Evolutionary conservation across 805 yeast genomes (phyloP).

Genomic region (Starmerella apicola): DNA sequence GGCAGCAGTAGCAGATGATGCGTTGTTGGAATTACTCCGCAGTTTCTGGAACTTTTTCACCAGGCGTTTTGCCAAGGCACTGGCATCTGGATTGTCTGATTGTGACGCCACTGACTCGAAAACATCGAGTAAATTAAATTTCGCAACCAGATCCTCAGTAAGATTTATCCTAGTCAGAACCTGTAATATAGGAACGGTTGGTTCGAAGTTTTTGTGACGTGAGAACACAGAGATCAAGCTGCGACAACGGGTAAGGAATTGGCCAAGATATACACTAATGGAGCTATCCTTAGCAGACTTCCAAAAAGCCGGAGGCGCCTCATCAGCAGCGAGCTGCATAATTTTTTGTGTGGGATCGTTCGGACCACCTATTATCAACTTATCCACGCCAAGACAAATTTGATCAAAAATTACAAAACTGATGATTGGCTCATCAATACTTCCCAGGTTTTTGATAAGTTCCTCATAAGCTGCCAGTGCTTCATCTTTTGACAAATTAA

Average conservation of each 20-base stretch:
- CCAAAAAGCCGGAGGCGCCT: constrained; percentile 9
- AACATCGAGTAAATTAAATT: constrained; percentile 4
- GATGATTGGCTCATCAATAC: constrained; percentile 1
- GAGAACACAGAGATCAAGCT: constrained; percentile 17
- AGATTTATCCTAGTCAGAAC: constrained; percentile 8
- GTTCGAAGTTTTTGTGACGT: constrained; percentile 6
- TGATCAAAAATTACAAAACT: constrained; percentile 7
- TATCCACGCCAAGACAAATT: constrained; percentile 9
- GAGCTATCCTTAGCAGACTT: background rate
- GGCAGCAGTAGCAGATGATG: background rate
- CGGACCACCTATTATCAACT: constrained; percentile 7
- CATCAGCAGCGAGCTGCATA: constrained; percentile 4
- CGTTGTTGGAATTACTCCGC: background rate
- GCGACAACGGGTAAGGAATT: constrained; percentile 15
- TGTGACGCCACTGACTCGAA: background rate
- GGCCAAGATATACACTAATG: background rate
- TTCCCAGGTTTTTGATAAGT: background rate
- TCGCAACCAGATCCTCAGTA: constrained; percentile 6
- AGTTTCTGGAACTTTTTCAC: constrained; percentile 1
- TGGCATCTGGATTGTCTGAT: background rate
- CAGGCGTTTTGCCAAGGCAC: background rate
- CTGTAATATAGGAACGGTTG: constrained; percentile 9
- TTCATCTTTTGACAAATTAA: too few relatives aligned
- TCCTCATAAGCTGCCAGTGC: too few relatives aligned
- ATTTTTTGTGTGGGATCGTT: constrained; percentile 16